Conservation (phyloP, 768 basidiomycete species). For the Phallus indusiatus region DNA sequence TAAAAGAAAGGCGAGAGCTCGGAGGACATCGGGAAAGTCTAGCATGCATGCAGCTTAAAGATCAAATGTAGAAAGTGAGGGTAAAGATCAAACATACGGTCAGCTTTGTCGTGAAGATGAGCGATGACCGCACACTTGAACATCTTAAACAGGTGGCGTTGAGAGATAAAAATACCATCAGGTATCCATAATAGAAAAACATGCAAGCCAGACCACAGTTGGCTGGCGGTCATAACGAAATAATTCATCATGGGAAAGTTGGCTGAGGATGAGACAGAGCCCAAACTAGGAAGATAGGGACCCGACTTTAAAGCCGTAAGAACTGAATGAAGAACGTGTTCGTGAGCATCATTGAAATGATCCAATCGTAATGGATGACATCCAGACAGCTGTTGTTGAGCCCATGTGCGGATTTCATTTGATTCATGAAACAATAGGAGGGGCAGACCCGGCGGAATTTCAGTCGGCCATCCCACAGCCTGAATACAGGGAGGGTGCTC, state of each 20-base stretch:
- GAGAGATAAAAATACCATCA: constrained; percentile 27
- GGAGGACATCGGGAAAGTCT: constrained; percentile 56
- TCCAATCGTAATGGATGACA: constrained; percentile 37
- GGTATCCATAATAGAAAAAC: constrained; percentile 48
- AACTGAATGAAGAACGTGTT: constrained; percentile 34
- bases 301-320: constrained; percentile 22
- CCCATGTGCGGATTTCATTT: constrained; percentile 48
- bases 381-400: constrained; percentile 35
- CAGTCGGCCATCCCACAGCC: constrained; percentile 44
- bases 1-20: constrained; percentile 50
- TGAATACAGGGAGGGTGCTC: constrained; percentile 26
- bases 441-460: constrained; percentile 50
- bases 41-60: constrained; percentile 7
- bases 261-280: background rate
- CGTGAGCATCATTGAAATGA: constrained; percentile 40
- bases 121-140: constrained; percentile 45
- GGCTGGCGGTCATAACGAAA: constrained; percentile 11
- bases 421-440: constrained; percentile 46
- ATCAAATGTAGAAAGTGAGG: constrained; percentile 3
- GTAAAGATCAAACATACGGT: constrained; percentile 38
- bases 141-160: constrained; percentile 28
- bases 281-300: background rate
- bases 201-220: constrained; percentile 45
- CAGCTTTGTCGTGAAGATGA: constrained; percentile 51
- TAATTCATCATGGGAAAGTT: constrained; percentile 1